Base-by-base conservation (phyloP, 2,329 filamentous ascomycete genomes). In the Colletotrichum chlorophyti region DNA sequence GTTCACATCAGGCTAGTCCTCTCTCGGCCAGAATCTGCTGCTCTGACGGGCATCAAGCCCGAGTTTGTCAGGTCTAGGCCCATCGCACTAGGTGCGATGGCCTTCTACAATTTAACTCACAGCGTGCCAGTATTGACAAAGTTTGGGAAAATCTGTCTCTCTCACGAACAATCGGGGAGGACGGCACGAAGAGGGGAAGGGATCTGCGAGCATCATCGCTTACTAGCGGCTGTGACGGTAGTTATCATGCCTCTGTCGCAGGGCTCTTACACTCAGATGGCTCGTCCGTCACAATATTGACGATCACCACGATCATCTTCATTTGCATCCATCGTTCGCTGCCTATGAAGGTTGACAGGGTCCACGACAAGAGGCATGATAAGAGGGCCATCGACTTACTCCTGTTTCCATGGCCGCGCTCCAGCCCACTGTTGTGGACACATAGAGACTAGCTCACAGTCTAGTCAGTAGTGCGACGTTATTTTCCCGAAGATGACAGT, bases 381-480 rank as follows among this genome's bases (percentile, higher is more conserved):
- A 45, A 43, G 23, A 53, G 40, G 48, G 41, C 12, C 41, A 19
- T 23, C 41, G 14, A n/a, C 26, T 31, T 19, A n/a, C 38, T 40
- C 38, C 23, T 52, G 37, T 23, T 38, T 27, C 10, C 15, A 46
- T 24, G 34, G 19, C 23, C 17, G 17, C 21, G 26, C 43, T n/a
- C 38, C 21, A 49, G 11, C 34, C 43, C 43, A 46, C 23, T 15
- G 17, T 32, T 27, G n/a, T 17, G 51, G 51, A 29, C 26, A 45
- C 38, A 43, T 9, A 31, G 51, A 42, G 51, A 59, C 57, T 50
- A 57, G 51, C 57, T 60, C 40, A 50, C 31, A 38, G 31, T 15
- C 51, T 60, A 57, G 43, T 50, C 51, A 57, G 32, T 60, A 35
- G 51, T 60, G 57, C 57, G 57, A 50, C 57, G 27, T 40, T 60